A percentile compares a stretch with the other conserved stretches of the same genome.
Evolutionary conservation across 169 alveolate genomes (phyloP).

Genomic region (Eimeria maxima): DNA sequence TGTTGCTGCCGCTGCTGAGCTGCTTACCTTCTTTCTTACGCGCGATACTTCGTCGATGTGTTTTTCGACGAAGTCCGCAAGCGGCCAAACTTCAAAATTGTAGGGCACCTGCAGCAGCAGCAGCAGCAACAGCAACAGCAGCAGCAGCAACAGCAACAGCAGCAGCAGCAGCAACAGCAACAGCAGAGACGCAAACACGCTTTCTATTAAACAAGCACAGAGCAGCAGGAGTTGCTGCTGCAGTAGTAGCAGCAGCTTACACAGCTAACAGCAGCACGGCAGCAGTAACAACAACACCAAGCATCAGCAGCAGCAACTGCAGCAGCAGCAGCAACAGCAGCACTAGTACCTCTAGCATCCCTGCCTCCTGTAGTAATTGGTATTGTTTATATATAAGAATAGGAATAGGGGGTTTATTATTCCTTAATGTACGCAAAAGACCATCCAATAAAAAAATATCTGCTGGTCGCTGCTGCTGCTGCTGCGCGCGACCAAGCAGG

Average conservation of each 20-base stretch:
- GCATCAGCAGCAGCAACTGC: slow-evolving; percentile 47
- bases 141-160: slow-evolving; percentile 42
- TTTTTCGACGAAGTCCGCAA: slow-evolving; percentile 12
- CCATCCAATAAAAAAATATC: too few relatives aligned
- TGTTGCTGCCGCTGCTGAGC: background rate
- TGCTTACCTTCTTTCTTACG: background rate
- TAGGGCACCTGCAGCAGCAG: slow-evolving; percentile 56
- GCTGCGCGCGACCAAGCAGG: too few relatives aligned
- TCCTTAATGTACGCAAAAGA: background rate
- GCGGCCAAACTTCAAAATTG: background rate
- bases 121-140: slow-evolving; percentile 45
- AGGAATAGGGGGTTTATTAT: slow-evolving; percentile 1
- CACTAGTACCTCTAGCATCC: background rate
- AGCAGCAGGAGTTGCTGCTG: too few relatives aligned
- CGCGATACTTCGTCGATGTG: slow-evolving; percentile 29
- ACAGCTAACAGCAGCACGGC: background rate
- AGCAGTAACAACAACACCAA: slow-evolving; percentile 27
- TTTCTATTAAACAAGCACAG: too few relatives aligned
- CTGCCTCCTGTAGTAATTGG: background rate
- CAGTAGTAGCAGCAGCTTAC: too few relatives aligned
- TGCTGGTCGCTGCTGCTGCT: too few relatives aligned
- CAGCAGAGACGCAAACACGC: too few relatives aligned
- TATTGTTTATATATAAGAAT: background rate
- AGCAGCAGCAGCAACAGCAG: slow-evolving; percentile 12
- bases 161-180: background rate